Conservation (phyloP, 495 filamentous ascomycete species). For the Hyphodiscus hymeniophilus region DNA sequence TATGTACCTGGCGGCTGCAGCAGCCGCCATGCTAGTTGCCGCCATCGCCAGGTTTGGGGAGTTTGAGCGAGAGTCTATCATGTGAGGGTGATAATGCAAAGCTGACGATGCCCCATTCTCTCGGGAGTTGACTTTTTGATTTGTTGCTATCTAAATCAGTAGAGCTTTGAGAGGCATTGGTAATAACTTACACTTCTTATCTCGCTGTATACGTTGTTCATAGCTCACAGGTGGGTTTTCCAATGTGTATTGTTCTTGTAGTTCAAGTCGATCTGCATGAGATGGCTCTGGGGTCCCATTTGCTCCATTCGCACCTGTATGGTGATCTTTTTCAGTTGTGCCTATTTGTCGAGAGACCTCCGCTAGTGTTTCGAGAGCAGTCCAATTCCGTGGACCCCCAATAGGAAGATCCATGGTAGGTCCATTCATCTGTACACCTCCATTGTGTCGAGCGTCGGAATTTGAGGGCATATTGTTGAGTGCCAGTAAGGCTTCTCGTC, state of each 20-base stretch:
- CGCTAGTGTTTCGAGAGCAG: slow-evolving; percentile 70
- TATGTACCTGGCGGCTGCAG: slow-evolving; percentile 39
- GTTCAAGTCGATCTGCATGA: slow-evolving; percentile 28
- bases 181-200: slow-evolving; percentile 28
- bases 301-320: slow-evolving; percentile 16
- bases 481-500: slow-evolving; percentile 56
- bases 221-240: slow-evolving; percentile 36
- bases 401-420: slow-evolving; percentile 34
- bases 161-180: not conserved
- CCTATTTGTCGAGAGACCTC: slow-evolving; percentile 72
- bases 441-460: slow-evolving; percentile 25
- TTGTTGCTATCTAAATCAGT: not conserved
- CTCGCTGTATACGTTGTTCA: slow-evolving; percentile 25
- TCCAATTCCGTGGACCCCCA: slow-evolving; percentile 49
- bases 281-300: slow-evolving; percentile 7
- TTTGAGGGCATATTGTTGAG: slow-evolving; percentile 39
- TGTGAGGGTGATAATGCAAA: slow-evolving; percentile 3
- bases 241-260: slow-evolving; percentile 41
- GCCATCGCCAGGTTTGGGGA: slow-evolving; percentile 19
- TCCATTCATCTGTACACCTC: slow-evolving; percentile 30
- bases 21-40: slow-evolving; percentile 26
- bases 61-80: slow-evolving; percentile 9
- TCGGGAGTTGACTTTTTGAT: slow-evolving; percentile 6
- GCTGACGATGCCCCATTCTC: slow-evolving; percentile 10
- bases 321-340: slow-evolving; percentile 40